Percentiles rank a stretch among this genome's conserved stretches.
Conservation (phyloP, 2,329 filamentous ascomycete genomes). For the Zalaria sp. region DNA sequence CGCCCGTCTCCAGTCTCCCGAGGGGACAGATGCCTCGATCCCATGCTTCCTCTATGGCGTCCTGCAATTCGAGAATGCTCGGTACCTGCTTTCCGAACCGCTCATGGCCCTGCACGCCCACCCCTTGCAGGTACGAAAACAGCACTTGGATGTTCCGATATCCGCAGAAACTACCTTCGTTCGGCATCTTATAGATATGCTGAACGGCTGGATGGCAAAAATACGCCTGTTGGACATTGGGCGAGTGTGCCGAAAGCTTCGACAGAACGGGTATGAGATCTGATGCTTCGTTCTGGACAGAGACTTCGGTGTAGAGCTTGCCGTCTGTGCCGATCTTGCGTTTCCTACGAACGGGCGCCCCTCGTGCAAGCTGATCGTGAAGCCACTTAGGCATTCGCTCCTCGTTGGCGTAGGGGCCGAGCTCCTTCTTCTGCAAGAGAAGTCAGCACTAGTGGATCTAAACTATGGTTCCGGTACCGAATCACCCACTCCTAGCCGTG, state of each 20-base stretch:
- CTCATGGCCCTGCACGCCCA: slow-evolving; percentile 41
- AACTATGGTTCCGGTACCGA: too few relatives aligned
- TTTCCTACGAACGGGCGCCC: slow-evolving; percentile 18
- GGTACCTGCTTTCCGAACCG: slow-evolving; percentile 49
- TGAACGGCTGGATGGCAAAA: slow-evolving; percentile 60
- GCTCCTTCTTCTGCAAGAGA: slow-evolving; percentile 21
- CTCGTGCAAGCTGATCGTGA: slow-evolving; percentile 20
- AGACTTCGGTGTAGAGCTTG: slow-evolving; percentile 22
- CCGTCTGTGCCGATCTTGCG: slow-evolving; percentile 27
- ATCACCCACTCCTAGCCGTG: too few relatives aligned
- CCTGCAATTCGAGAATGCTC: slow-evolving; percentile 66
- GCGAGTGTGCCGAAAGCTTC: slow-evolving; percentile 40
- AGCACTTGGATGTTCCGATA: slow-evolving; percentile 94
- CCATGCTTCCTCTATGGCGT: slow-evolving; percentile 79
- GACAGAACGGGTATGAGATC: slow-evolving; percentile 28
- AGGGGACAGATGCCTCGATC: slow-evolving; percentile 64
- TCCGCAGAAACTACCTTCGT: slow-evolving; percentile 72
- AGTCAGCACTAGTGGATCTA: not conserved
- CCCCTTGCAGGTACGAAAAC: slow-evolving; percentile 55
- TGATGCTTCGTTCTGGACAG: slow-evolving; percentile 23
- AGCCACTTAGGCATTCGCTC: slow-evolving; percentile 28
- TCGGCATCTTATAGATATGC: slow-evolving; percentile 66
- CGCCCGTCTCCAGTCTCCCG: slow-evolving; percentile 67
- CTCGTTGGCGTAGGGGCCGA: slow-evolving; percentile 31
- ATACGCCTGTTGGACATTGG: slow-evolving; percentile 53